A percentile compares a stretch with the other conserved stretches of the same genome.
Evolutionary conservation across 768 basidiomycete species (phyloP).

Genomic region (Naematelia encephala): DNA sequence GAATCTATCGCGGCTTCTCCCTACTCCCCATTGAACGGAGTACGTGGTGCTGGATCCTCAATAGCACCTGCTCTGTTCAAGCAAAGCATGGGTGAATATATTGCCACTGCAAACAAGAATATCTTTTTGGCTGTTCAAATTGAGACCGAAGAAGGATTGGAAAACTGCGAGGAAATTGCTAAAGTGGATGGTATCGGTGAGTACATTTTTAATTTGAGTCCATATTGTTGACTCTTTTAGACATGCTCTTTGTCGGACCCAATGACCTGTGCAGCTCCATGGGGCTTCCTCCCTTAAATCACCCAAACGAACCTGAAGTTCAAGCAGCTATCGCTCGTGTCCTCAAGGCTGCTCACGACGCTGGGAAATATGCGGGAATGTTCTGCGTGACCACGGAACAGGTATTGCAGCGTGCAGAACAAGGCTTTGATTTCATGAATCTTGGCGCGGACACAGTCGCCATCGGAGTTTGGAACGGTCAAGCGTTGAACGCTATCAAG

Average conservation of each 20-base stretch:
- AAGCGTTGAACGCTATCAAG: slow-evolving; percentile 5
- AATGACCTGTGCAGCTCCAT: slow-evolving; percentile 38
- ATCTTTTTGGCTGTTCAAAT: slow-evolving; percentile 38
- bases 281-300: slow-evolving; percentile 24
- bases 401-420: slow-evolving; percentile 24
- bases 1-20: slow-evolving; percentile 8
- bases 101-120: slow-evolving; percentile 22
- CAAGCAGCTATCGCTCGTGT: slow-evolving; percentile 35
- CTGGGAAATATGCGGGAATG: slow-evolving; percentile 30
- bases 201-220: not conserved
- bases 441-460: slow-evolving; percentile 31
- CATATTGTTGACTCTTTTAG: too few species aligned
- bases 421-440: slow-evolving; percentile 39
- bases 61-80: slow-evolving; percentile 30
- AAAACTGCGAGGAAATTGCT: slow-evolving; percentile 39
- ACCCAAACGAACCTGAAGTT: slow-evolving; percentile 30
- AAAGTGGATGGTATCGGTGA: slow-evolving; percentile 41
- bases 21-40: slow-evolving; percentile 24
- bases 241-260: slow-evolving; percentile 39
- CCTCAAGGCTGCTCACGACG: slow-evolving; percentile 27
- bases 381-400: slow-evolving; percentile 26
- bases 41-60: slow-evolving; percentile 34
- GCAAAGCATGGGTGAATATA: slow-evolving; percentile 25
- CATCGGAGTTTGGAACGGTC: slow-evolving; percentile 24
- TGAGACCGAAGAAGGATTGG: slow-evolving; percentile 37